These are phyloP conservation scores for Lipomyces anomalus DNA, from an alignment of 805 yeast genomes.

Conservation along the genomic window DNA sequence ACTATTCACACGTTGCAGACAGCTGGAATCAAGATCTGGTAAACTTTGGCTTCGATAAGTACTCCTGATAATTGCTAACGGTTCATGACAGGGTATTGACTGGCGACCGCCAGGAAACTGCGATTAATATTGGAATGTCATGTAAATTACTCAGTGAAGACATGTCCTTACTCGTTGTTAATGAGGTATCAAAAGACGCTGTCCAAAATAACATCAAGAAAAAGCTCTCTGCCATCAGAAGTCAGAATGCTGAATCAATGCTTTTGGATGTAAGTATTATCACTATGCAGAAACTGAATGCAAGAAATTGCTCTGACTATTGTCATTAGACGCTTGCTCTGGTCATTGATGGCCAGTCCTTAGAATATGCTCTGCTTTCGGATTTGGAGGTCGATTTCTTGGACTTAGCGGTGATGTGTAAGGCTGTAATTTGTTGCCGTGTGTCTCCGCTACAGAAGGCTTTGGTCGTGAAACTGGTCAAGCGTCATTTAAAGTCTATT, in stretches of 20 bases:
- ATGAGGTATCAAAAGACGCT: slow-evolving; percentile 78
- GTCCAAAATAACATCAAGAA: slow-evolving; percentile 66
- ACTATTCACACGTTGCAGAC: slow-evolving; percentile 91
- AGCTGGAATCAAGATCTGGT: slow-evolving; percentile 95
- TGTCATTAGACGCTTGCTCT: slow-evolving; percentile 69
- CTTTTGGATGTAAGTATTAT: slow-evolving; percentile 49
- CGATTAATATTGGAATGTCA: slow-evolving; percentile 97
- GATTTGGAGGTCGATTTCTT: slow-evolving; percentile 73
- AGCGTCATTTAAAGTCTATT: slow-evolving; percentile 64
- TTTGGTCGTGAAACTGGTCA: slow-evolving; percentile 88
- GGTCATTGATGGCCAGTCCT: slow-evolving; percentile 89
- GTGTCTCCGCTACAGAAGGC: slow-evolving; percentile 98
- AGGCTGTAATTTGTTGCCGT: slow-evolving; percentile 95
- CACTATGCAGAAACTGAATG: too few species aligned
- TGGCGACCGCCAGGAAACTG: slow-evolving; percentile 98
- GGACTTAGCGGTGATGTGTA: slow-evolving; percentile 77
- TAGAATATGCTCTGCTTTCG: slow-evolving; percentile 76
- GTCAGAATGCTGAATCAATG: slow-evolving; percentile 30
- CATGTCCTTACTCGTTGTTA: slow-evolving; percentile 85
- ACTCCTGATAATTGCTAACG: background rate
- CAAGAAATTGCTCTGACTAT: too few species aligned
- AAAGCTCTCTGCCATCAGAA: slow-evolving; percentile 66
- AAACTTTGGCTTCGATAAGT: background rate
- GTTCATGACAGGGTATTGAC: slow-evolving; percentile 60
- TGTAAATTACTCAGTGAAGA: slow-evolving; percentile 91